Base-by-base conservation (phyloP, 371 early-diverging fungal genomes). In the Mortierella sp. region DNA sequence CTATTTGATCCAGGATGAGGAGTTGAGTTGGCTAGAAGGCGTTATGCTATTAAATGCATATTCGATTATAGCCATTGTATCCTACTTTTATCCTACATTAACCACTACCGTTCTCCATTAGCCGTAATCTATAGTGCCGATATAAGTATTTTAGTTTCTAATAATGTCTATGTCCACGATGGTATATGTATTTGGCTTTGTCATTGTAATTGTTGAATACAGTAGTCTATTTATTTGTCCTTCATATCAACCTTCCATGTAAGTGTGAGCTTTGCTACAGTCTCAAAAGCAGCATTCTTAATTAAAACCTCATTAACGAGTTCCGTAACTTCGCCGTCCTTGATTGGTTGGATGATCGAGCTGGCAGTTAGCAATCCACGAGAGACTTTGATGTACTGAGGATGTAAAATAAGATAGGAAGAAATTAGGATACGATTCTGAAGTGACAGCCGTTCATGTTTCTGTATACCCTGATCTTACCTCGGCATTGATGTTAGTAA, bases 21-120 rank as follows among this genome's bases (percentile, higher is more conserved):
- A 91, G 77, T 92, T 92, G 48, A 93, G 94, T 70, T 94, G 95
- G 95, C 82, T 97, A 10, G 96, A 96, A 86, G 97, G 97, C 24
- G 81, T 90, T 40, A 91, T 96, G 89, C 85, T 97, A 22, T 78
- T 96, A 8, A 86, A 88, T 2, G 85, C 93, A 0, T 97, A 97
- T 77, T 50, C 88, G n/a, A 90, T 96, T 41, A 89, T 97, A 58
- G 95, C 92, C 11, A 86, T 94, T 19, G 91, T 94, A 6, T 94
- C 93, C 69, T 96, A 85, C 80, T 91, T 90, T 70, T 92, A 93
- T 64, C 72, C 80, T 5, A 21, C 69, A 22, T 38, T 40, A 3
- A 16, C 24, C 38, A 19, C 41, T 21, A 19, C 10, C 3, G 4
- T 19, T 28, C 16, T 11, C 8, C 64, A 64, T 48, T 64, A 63